Conservation (phyloP, 306 rosid genomes). For the Clitoria ternatea region DNA sequence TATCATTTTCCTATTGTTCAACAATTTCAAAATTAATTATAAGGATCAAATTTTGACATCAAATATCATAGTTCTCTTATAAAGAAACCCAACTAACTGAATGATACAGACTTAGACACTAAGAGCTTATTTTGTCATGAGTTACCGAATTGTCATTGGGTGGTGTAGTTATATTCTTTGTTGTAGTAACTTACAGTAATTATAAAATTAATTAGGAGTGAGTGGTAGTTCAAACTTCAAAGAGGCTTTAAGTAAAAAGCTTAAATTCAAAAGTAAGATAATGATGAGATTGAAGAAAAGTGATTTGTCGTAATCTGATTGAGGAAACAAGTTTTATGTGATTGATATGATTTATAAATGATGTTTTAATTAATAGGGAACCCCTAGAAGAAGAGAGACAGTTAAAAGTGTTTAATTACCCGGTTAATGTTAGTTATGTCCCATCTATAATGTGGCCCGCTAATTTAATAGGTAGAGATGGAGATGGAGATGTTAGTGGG, state of each 20-base stretch:
- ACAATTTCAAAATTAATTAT: neutral
- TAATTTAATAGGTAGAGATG: slow-evolving; percentile 39
- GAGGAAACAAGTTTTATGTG: slow-evolving; percentile 14
- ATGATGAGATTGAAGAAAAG: slow-evolving; percentile 30
- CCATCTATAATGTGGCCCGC: slow-evolving; percentile 42
- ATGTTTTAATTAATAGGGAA: neutral
- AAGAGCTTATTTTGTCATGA: neutral
- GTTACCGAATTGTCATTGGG: neutral
- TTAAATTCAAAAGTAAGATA: slow-evolving; percentile 23
- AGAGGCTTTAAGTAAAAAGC: neutral
- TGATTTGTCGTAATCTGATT: slow-evolving; percentile 26
- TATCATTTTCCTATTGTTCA: neutral
- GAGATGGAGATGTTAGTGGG: slow-evolving; percentile 51
- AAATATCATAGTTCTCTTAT: neutral
- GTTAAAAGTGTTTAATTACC: slow-evolving; percentile 24
- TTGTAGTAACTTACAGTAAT: too few species aligned
- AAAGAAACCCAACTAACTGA: neutral
- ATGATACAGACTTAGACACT: neutral
- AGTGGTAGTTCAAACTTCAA: neutral
- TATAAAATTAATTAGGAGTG: too few species aligned
- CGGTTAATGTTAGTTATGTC: slow-evolving; percentile 37
- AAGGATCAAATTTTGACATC: neutral
- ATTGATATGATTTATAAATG: slow-evolving; percentile 33
- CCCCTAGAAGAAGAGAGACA: slow-evolving; percentile 17
- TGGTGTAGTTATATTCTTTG: neutral